These are phyloP conservation scores for Nothopassalora personata DNA, from an alignment of 2,329 filamentous ascomycete species.

Conservation along the genomic window DNA sequence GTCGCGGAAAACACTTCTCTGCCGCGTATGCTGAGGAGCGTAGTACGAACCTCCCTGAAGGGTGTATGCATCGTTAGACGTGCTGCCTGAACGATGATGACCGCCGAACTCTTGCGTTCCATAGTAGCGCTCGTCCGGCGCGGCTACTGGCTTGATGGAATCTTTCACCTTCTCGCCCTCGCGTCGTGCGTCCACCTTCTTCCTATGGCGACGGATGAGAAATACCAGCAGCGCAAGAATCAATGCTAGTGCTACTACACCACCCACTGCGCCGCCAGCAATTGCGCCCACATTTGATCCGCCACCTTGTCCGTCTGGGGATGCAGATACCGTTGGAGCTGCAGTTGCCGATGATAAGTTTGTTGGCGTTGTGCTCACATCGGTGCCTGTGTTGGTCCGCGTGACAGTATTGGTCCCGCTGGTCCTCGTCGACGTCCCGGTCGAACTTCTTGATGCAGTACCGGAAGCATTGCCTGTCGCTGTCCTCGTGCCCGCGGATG, in stretches of 20 bases:
- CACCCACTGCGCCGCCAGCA: conserved; percentile 38
- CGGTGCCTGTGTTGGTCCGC: conserved; percentile 2
- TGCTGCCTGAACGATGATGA: conserved; percentile 23
- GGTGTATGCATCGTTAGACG: conserved; percentile 24
- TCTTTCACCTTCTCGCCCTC: conserved; percentile 1
- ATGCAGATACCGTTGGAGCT: conserved; percentile 11
- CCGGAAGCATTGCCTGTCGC: neutral
- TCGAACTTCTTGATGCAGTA: neutral
- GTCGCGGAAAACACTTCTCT: conserved; percentile 25
- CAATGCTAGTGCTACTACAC: conserved; percentile 30
- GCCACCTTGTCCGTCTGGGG: neutral
- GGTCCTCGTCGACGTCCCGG: neutral
- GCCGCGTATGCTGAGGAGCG: conserved; percentile 21
- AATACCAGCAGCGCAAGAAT: conserved; percentile 27
- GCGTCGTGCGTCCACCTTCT: conserved; percentile 20
- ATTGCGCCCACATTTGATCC: conserved; percentile 33
- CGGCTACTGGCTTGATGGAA: neutral
- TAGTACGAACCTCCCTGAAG: conserved; percentile 28
- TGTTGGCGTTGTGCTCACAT: conserved; percentile 11
- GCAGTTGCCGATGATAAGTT: conserved; percentile 17
- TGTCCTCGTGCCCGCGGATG: neutral
- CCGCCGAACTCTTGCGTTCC: neutral
- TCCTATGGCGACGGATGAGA: conserved; percentile 33
- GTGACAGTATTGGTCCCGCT: neutral
- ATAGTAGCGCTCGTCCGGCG: neutral